These are phyloP conservation scores for Brassica rapa DNA, from an alignment of 345 rosid genomes.

Conservation along the genomic window DNA sequence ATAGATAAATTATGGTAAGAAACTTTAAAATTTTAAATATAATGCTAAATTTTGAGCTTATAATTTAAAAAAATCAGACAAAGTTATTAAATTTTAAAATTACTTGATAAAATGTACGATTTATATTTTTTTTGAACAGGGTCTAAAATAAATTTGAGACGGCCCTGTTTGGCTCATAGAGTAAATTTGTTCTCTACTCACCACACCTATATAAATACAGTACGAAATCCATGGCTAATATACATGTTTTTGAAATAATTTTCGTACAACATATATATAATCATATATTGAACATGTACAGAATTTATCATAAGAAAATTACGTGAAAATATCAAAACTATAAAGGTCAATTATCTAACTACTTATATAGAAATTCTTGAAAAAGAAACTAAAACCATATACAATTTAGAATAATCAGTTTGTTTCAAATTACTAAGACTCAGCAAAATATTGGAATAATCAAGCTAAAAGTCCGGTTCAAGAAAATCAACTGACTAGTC, in stretches of 20 bases:
- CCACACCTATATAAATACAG: neutral
- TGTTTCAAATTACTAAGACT: neutral
- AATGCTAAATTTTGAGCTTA: too few relatives aligned
- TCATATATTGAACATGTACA: neutral
- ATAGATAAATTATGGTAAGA: too few relatives aligned
- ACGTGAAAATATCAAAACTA: neutral
- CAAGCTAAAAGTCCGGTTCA: neutral
- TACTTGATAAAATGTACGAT: too few relatives aligned
- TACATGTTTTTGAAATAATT: neutral
- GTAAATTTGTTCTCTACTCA: neutral
- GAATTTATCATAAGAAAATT: neutral
- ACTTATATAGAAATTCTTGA: neutral
- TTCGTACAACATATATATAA: neutral
- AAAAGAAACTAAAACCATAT: neutral
- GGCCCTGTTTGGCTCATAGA: neutral
- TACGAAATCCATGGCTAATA: neutral
- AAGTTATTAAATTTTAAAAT: too few relatives aligned
- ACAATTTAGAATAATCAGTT: neutral
- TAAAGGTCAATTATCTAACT: neutral
- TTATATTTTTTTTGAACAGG: too few relatives aligned
- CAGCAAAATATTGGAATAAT: neutral
- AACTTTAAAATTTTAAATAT: too few relatives aligned
- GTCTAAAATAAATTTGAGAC: too few relatives aligned
- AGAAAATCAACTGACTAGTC: slow-evolving; percentile 9
- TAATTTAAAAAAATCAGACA: too few relatives aligned